phyloP scores from a whole-genome alignment of 2,329 filamentous ascomycete genomes.

The Penicillium sp. region DNA sequence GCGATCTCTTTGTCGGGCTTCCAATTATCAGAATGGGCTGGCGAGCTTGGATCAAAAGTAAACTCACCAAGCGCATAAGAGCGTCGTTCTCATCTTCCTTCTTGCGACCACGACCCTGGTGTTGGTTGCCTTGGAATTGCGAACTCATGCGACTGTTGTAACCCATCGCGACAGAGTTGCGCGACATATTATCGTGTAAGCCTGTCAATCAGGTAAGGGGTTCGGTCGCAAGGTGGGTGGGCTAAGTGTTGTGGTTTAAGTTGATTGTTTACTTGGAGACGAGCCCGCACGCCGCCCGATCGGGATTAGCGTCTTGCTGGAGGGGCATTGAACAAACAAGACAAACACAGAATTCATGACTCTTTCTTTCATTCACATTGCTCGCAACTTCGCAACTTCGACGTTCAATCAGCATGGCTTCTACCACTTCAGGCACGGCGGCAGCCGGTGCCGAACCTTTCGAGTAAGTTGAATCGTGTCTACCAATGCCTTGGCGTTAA shows the following conservation, averaged over 20 bases:
- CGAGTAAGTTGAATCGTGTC: slow-evolving; percentile 34
- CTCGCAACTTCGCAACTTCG: slow-evolving; percentile 8
- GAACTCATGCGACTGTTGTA: slow-evolving; percentile 57
- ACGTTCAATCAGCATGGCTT: slow-evolving; percentile 30
- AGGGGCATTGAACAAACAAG: slow-evolving; percentile 39
- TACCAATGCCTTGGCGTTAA: neutral
- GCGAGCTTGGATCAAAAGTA: neutral
- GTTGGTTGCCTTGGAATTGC: slow-evolving; percentile 52
- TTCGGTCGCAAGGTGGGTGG: slow-evolving; percentile 6
- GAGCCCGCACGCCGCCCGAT: slow-evolving; percentile 23
- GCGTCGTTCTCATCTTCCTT: slow-evolving; percentile 61
- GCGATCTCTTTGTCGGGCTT: slow-evolving; percentile 78
- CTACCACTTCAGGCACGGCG: slow-evolving; percentile 22
- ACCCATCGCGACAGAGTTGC: slow-evolving; percentile 41
- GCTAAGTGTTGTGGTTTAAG: slow-evolving; percentile 24
- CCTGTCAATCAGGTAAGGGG: slow-evolving; percentile 8
- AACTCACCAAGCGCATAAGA: slow-evolving; percentile 57
- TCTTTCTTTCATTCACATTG: slow-evolving; percentile 14
- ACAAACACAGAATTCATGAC: slow-evolving; percentile 38
- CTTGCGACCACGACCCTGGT: slow-evolving; percentile 51
- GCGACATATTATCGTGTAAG: neutral
- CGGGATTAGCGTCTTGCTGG: slow-evolving; percentile 31
- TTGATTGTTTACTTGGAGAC: slow-evolving; percentile 38
- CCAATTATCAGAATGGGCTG: neutral
- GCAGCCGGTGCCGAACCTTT: slow-evolving; percentile 35